Evolutionary conservation across 305 asterid genomes (phyloP).

Genomic region (Lippia alba): DNA sequence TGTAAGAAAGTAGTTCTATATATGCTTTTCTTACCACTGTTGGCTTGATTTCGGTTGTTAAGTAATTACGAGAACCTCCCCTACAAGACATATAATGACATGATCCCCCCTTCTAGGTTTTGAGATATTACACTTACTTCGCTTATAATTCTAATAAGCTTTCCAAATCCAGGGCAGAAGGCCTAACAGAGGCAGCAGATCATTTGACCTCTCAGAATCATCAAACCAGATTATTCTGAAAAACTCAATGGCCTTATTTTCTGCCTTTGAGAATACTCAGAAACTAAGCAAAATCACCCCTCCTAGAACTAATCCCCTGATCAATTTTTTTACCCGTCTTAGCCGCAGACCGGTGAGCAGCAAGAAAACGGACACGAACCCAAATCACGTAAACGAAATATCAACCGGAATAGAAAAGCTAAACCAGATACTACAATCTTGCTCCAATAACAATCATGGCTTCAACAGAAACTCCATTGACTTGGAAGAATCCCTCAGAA

Average conservation of each 20-base stretch:
- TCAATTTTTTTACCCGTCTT: conserved; percentile 45
- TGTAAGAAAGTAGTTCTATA: background rate
- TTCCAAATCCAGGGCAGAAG: conserved; percentile 10
- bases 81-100: background rate
- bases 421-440: conserved; percentile 40
- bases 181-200: conserved; percentile 30
- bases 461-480: conserved; percentile 61
- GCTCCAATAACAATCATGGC: conserved; percentile 46
- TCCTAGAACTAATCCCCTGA: conserved; percentile 42
- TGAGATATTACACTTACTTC: background rate
- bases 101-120: background rate
- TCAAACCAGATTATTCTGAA: conserved; percentile 50
- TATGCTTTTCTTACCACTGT: background rate
- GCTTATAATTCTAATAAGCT: too few species aligned
- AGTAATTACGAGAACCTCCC: background rate
- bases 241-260: conserved; percentile 44
- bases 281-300: conserved; percentile 40
- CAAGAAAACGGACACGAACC: conserved; percentile 38
- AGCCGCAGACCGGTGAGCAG: conserved; percentile 12
- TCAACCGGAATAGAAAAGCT: conserved; percentile 44
- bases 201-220: conserved; percentile 36
- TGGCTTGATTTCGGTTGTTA: background rate
- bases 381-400: conserved; percentile 51
- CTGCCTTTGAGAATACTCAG: conserved; percentile 50
- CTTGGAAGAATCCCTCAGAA: conserved; percentile 62